These are phyloP conservation scores for Gastrolobium villosum DNA, from an alignment of 306 rosid species.

Conservation along the genomic window DNA sequence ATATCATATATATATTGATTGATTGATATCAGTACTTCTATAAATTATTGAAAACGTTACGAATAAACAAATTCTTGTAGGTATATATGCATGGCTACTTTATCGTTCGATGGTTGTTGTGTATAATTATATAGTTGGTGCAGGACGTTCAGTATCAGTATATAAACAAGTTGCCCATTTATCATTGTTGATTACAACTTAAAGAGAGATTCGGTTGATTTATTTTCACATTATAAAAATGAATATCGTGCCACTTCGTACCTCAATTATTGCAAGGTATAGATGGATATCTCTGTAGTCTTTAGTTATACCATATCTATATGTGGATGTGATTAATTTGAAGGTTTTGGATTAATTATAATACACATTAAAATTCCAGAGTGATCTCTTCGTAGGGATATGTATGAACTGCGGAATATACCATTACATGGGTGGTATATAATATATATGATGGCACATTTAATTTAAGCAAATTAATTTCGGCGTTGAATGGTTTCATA, in stretches of 20 bases:
- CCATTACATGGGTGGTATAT: neutral
- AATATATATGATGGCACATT: neutral
- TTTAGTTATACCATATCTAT: no score
- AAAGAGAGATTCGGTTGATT: conserved; percentile 4
- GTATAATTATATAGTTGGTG: conserved; percentile 1
- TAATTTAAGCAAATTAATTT: neutral
- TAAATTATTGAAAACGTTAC: neutral
- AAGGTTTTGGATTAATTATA: no score
- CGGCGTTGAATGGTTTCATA: neutral
- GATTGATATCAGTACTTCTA: neutral
- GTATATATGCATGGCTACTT: neutral
- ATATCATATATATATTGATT: no score
- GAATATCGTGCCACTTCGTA: neutral
- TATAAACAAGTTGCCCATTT: neutral
- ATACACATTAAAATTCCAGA: no score
- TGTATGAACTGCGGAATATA: neutral
- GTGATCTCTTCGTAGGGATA: no score
- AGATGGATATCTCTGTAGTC: no score
- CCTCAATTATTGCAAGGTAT: no score
- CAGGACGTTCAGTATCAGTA: neutral
- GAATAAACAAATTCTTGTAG: neutral
- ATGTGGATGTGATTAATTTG: no score
- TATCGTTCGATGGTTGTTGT: neutral
- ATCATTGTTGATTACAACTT: neutral
- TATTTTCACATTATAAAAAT: neutral